Base-by-base conservation (phyloP, 2,329 filamentous ascomycete species). In the Teratosphaeria gauchensis region DNA sequence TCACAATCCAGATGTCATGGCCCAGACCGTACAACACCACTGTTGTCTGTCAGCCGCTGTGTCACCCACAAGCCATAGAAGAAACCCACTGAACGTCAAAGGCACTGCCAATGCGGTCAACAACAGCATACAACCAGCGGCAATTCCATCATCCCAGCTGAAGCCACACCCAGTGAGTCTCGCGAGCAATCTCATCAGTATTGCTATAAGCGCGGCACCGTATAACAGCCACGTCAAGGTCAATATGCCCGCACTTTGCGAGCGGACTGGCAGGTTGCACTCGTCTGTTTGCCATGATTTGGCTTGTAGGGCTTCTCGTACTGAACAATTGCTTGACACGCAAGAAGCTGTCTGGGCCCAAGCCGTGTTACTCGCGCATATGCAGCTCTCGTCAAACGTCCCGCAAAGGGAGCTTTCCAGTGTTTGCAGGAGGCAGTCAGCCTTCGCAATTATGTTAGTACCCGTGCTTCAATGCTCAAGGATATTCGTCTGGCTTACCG, bases 21-120 rank as follows among this genome's bases (percentile, higher is more conserved):
- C 64, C 65, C 6, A 68, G 59, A 14, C 65, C 66, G 11, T 59
- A 28, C 12, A 64, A 56, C 8, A 62, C 62, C 53, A 64, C 59
- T 64, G 19, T n/a, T 19, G n/a, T 16, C n/a, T n/a, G 19, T 48
- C n/a, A 48, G 42, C 19, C 6, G 19, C 19, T 2, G 6, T n/a
- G 6, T 48, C 42, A 48, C 9, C 19, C n/a, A 9, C 4, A 9
- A 4, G 4, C 16, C 16, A 48, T 6, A 21, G 9, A 21, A 48
- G n/a, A 21, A 4, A 48, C 42, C 19, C n/a, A 48, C 42, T 48
- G 5, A 48, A 48, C 35, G 53, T 58, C 16, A 56, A 53, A n/a
- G 56, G 51, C 2, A 58, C 56, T 11, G 59, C 42, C 8, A 60
- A 24, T 6, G 53, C 56, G 53, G 58, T 60, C 4, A 60, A 28